Base-by-base conservation (phyloP, 805 yeast genomes). In the Kodamaea restingae region DNA sequence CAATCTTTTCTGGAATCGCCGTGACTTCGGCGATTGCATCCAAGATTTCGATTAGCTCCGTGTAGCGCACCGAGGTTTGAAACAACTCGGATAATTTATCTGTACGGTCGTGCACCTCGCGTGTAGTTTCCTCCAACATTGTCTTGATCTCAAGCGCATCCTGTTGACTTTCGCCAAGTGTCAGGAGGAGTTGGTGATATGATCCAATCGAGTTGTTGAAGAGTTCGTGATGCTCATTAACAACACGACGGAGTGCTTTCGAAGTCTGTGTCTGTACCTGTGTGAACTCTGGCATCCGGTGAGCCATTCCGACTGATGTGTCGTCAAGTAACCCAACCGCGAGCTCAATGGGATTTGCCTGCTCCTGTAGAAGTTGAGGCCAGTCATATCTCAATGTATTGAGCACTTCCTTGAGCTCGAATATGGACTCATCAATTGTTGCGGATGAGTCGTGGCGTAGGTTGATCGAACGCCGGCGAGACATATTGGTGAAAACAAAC, bases 251-350 rank as follows among this genome's bases (percentile, higher is more conserved):
- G 38, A 91, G 66, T 18, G 80, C 75, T 12, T 55, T 55, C 11
- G 80, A 75, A 9, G 90, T 73, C 38, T 75, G 66, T 17, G 66
- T 64, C 44, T 81, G 78, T 32, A 88, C 60, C 35, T 73, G 72
- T 31, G 71, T 66, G 49, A 91, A 91, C 44, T 86, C 88, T 1
- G 71, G 71, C 42, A 71, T 70, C 43, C 81, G 76, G 51, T 81
- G 82, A 0, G 95, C 95, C 51, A 86, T 63, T 0, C 98, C 98
- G n/a, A 88, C 93, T 0, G 95, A 84, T 2, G 95, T 80, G 50
- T 81, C 82, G 59, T 91, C 97, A 51, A 88, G 66, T 41, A 93
- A 67, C 1, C 90, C 80, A 28, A 91, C 67, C 0, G 96, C 96
- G 38, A 82, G 67, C 50, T 88, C 96, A 33, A 93, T 71, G 1